phyloP scores from a whole-genome alignment of 352 stramenopile genomes.

The Pythium rhizo-oryzae region DNA sequence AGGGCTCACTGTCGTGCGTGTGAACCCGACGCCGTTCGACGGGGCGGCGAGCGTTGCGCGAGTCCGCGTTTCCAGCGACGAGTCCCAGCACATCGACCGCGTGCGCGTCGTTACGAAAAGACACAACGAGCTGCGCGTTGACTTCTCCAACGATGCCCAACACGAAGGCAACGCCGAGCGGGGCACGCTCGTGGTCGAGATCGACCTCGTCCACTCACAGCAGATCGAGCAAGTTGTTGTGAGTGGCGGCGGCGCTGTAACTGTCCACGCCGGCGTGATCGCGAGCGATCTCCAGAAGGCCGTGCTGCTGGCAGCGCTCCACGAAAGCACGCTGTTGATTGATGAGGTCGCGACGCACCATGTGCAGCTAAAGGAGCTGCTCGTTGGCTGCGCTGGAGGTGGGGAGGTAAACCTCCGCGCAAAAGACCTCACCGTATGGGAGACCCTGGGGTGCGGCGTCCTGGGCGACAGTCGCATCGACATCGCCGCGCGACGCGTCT shows the following conservation, averaged over 20 bases:
- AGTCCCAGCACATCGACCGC: neutral
- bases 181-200: constrained; percentile 4
- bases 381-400: neutral
- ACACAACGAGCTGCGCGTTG: neutral
- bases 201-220: neutral
- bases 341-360: neutral
- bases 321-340: neutral
- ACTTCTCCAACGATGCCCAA: neutral
- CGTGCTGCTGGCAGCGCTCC: neutral
- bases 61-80: neutral
- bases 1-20: neutral
- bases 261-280: neutral
- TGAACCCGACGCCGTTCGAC: neutral
- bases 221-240: constrained; percentile 3
- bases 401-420: neutral
- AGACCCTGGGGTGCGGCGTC: neutral
- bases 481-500: neutral
- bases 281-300: neutral
- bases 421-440: neutral
- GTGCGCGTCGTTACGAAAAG: neutral
- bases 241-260: constrained; percentile 1
- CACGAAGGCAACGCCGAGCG: neutral
- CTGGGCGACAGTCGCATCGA: neutral
- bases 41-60: neutral
- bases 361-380: neutral